Evolutionary conservation across 108 stramenopile genomes (phyloP).

Genomic region (Pseudonitzschia delicatissima): DNA sequence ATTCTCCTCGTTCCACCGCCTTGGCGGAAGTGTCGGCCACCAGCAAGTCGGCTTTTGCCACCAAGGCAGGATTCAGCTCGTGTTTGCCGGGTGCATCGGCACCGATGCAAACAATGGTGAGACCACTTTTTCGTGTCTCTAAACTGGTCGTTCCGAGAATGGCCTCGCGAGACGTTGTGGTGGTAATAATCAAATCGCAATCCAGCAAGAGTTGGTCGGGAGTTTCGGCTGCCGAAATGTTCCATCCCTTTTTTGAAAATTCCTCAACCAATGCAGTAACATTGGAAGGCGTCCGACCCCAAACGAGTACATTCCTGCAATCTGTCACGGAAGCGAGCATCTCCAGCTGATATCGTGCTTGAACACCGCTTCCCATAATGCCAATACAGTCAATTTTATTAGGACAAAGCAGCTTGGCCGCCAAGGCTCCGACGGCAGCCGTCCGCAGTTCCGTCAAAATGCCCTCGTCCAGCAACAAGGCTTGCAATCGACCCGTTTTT

Average conservation of each 20-base stretch:
- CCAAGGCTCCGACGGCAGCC: slow-evolving; percentile 72
- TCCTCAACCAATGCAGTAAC: slow-evolving; percentile 34
- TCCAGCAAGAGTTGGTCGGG: slow-evolving; percentile 41
- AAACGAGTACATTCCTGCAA: slow-evolving; percentile 52
- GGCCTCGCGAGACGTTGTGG: slow-evolving; percentile 56
- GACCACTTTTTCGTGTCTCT: slow-evolving; percentile 12
- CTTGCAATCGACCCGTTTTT: slow-evolving; percentile 51
- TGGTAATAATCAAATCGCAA: slow-evolving; percentile 63
- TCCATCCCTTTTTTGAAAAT: slow-evolving; percentile 58
- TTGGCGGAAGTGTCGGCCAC: slow-evolving; percentile 54
- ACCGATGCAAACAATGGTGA: slow-evolving; percentile 69
- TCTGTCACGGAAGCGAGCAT: slow-evolving; percentile 42
- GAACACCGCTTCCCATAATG: slow-evolving; percentile 64
- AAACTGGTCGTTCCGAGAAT: slow-evolving; percentile 25
- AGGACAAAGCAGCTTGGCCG: slow-evolving; percentile 47
- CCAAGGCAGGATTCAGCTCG: slow-evolving; percentile 47
- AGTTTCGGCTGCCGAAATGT: slow-evolving; percentile 17
- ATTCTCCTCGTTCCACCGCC: slow-evolving; percentile 62
- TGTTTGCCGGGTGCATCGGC: slow-evolving; percentile 68
- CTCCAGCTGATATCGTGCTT: slow-evolving; percentile 64
- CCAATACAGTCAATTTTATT: slow-evolving; percentile 38
- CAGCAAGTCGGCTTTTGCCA: slow-evolving; percentile 48
- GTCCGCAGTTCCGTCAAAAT: slow-evolving; percentile 70
- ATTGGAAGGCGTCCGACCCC: slow-evolving; percentile 47
- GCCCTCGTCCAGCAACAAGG: slow-evolving; percentile 64